Conservation (phyloP, 164 flowering plant genomes). For the Cinnamomum micranthum region DNA sequence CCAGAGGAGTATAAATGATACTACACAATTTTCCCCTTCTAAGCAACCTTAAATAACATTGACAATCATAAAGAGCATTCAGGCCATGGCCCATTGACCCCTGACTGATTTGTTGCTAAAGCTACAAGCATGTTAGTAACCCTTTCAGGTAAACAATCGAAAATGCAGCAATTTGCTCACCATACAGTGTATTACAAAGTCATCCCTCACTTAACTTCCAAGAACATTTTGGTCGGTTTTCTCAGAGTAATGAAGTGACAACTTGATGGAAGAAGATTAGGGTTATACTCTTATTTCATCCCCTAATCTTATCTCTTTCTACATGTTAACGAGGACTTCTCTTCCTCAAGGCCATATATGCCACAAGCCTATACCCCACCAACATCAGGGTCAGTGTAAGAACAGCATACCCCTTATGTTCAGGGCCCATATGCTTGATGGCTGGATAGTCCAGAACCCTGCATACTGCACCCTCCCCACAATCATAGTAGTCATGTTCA, state of each 20-base stretch:
- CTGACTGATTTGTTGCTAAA: neutral
- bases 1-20: neutral
- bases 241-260: neutral
- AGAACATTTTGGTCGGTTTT: neutral
- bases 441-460: conserved; percentile 59
- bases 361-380: conserved; percentile 72
- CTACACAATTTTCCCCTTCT: neutral
- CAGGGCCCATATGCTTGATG: conserved; percentile 43
- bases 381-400: conserved; percentile 67
- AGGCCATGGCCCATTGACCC: neutral
- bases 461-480: conserved; percentile 52
- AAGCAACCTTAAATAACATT: neutral
- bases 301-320: neutral
- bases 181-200: neutral
- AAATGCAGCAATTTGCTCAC: neutral
- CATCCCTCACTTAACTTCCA: conserved; percentile 1
- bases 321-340: conserved; percentile 33
- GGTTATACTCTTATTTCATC: neutral
- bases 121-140: neutral
- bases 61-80: neutral
- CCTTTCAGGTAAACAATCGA: neutral
- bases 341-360: conserved; percentile 67
- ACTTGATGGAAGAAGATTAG: neutral
- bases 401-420: conserved; percentile 42
- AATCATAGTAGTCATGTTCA: conserved; percentile 48